Base-by-base conservation (phyloP, 345 rosid species). In the Eucalyptus leucophloia region DNA sequence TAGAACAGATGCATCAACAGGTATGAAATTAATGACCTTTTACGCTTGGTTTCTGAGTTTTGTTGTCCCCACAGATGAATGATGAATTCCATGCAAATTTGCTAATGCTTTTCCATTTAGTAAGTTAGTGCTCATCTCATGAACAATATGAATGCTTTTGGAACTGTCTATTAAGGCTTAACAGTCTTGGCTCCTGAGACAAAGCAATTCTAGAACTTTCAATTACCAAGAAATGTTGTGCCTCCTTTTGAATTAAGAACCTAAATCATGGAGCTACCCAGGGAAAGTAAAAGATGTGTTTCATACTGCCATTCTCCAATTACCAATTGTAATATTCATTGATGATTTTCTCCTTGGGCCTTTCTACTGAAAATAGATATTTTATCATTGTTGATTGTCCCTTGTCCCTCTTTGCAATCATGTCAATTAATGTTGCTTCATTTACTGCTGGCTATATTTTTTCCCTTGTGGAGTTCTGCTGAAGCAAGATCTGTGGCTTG, bases 1-100 rank as follows among this genome's bases (percentile, higher is more conserved):
- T 95, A 91, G 95, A 96, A 92, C 98, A 98, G 94, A 97, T 97
- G 98, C 95, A 96, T 91, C 98, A 94, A 92, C 99, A 98, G 99
- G 99, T 98, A 92, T 89, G 82, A 82, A 28, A 42, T 30, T 86
- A 51, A 51, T 53, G 45, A 53, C 45, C 47, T 51, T 89, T 90
- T 67, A 50, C 5, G 26, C 69, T 37, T 88, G 86, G 60, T 89
- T 91, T 86, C 81, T 51, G 50, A 34, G 50, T 40, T 49, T 89
- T 21, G 30, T 42, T 83, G n/a, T 83, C 50, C 21, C 86, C 49
- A 83, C 12, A 4, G n/a, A 83, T 83, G 51, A 83, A 28, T 83
- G 30, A 23, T 42, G 51, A 34, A 37, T 82, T 47, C 86, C 86
- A 82, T 44, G 50, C 18, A 40, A 83, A 24, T 37, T 40, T 83